These are phyloP conservation scores for Mucor indicus DNA, from an alignment of 371 early-diverging fungal species.

Conservation along the genomic window DNA sequence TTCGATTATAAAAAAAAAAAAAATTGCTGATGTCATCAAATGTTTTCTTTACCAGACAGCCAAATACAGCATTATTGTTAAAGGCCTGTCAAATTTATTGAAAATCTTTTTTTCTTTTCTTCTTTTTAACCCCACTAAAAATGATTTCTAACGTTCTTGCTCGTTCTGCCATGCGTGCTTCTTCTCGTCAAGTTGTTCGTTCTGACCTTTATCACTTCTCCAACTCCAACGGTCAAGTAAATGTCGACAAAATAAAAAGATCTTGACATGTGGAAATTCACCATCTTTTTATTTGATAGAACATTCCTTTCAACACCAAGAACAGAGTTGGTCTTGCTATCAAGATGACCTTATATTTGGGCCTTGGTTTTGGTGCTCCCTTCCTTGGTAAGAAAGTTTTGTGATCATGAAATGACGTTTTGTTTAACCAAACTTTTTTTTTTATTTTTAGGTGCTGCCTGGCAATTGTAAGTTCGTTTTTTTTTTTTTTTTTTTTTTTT, in stretches of 20 bases:
- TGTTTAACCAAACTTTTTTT: neutral
- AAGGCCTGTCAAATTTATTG: too few species aligned
- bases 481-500: conserved; percentile 1
- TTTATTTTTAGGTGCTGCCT: conserved; percentile 26
- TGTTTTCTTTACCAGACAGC: too few species aligned
- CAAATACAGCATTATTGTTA: too few species aligned
- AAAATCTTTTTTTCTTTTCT: too few species aligned
- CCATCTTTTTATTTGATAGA: conserved; percentile 27
- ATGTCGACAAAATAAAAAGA: neutral
- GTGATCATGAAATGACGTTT: neutral
- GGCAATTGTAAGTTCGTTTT: conserved; percentile 43
- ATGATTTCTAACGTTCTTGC: conserved; percentile 47
- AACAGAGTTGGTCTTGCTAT: conserved; percentile 59
- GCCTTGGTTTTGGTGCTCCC: conserved; percentile 55
- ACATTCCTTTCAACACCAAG: conserved; percentile 63
- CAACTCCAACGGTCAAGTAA: conserved; percentile 44
- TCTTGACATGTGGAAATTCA: too few species aligned
- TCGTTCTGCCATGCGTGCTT: conserved; percentile 45
- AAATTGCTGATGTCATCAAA: too few species aligned
- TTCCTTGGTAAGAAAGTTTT: conserved; percentile 45
- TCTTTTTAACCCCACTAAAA: neutral
- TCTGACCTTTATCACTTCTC: conserved; percentile 53
- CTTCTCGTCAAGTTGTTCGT: conserved; percentile 42
- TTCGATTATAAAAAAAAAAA: too few species aligned
- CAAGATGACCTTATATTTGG: conserved; percentile 50